Conservation (phyloP, 208 protist species). For the Naegleria lovaniensis region DNA sequence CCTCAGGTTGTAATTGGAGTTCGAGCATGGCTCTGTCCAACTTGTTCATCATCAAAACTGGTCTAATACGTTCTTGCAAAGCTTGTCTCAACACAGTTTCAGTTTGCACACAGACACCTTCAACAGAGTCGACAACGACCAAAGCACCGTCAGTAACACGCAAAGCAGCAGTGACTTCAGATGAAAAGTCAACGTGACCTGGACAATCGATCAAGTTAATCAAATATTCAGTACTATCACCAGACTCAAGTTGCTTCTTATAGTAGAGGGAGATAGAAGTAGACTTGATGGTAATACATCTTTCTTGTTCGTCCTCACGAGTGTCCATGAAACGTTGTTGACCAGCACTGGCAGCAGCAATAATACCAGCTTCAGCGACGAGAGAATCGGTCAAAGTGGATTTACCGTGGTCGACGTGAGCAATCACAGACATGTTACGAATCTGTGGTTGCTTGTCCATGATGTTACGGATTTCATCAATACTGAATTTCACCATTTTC, state of each 20-base stretch:
- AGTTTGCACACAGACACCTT: slow-evolving; percentile 99
- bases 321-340: slow-evolving; percentile 85
- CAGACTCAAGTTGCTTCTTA: slow-evolving; percentile 42
- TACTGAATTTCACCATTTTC: slow-evolving; percentile 61
- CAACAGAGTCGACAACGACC: slow-evolving; percentile 97
- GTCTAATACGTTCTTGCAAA: slow-evolving; percentile 94
- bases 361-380: slow-evolving; percentile 88
- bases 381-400: slow-evolving; percentile 96
- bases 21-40: slow-evolving; percentile 92
- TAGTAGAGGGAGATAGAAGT: slow-evolving; percentile 97
- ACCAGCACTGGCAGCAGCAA: slow-evolving; percentile 73
- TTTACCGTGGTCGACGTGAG: slow-evolving; percentile 86
- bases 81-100: slow-evolving; percentile 97
- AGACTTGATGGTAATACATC: slow-evolving; percentile 99
- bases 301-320: slow-evolving; percentile 90
- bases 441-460: slow-evolving; percentile 65
- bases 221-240: slow-evolving; percentile 61
- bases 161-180: slow-evolving; percentile 97
- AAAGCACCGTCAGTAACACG: slow-evolving; percentile 98
- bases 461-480: slow-evolving; percentile 62
- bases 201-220: slow-evolving; percentile 98
- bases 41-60: slow-evolving; percentile 99
- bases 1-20: slow-evolving; percentile 78
- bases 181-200: slow-evolving; percentile 98
- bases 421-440: slow-evolving; percentile 74